These are phyloP conservation scores for Arabidopsis suecica DNA, from an alignment of 345 rosid species.

Conservation along the genomic window DNA sequence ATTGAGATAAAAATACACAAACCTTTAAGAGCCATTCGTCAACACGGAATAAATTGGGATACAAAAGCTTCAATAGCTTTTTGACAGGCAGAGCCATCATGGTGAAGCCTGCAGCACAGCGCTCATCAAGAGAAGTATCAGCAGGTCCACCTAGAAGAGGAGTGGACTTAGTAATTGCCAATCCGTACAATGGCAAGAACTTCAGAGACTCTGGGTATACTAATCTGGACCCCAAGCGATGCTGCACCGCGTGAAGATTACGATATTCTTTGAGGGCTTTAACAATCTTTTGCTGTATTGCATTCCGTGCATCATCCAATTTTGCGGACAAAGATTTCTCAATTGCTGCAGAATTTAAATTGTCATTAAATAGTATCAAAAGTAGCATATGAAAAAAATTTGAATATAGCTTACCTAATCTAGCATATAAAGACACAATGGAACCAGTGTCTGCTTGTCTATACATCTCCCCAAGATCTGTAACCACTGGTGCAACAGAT, in stretches of 20 bases:
- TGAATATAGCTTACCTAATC: constrained; percentile 68
- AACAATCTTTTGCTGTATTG: constrained; percentile 79
- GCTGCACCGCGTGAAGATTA: constrained; percentile 89
- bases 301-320: constrained; percentile 90
- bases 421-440: constrained; percentile 76
- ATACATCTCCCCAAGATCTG: constrained; percentile 97
- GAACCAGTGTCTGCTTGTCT: constrained; percentile 93
- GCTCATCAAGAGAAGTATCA: constrained; percentile 89
- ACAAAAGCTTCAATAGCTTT: constrained; percentile 80
- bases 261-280: constrained; percentile 94
- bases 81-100: constrained; percentile 95
- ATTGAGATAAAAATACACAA: constrained; percentile 2
- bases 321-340: constrained; percentile 87
- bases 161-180: constrained; percentile 83
- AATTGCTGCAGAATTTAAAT: constrained; percentile 68
- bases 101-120: constrained; percentile 93
- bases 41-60: constrained; percentile 82
- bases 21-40: constrained; percentile 90
- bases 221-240: constrained; percentile 93
- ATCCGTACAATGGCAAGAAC: constrained; percentile 79
- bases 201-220: constrained; percentile 93
- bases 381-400: constrained; percentile 20
- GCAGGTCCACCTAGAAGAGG: constrained; percentile 91
- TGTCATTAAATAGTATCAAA: constrained; percentile 34
- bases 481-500: constrained; percentile 84